phyloP scores from a whole-genome alignment of 495 filamentous ascomycete species.

The Melanomma pulvis-pyrius region DNA sequence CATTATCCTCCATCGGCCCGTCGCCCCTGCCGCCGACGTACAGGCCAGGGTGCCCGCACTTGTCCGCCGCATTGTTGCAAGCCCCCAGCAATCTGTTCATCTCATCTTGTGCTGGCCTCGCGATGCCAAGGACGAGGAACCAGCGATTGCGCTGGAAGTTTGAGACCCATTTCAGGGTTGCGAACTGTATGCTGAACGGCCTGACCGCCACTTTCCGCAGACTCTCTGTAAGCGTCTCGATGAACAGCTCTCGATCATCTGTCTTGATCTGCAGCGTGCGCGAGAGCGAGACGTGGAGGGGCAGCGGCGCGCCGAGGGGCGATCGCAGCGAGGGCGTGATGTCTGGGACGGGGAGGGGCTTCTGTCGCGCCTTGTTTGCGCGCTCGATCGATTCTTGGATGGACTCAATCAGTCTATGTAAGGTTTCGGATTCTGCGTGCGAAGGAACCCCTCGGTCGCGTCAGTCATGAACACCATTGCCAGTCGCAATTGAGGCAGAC shows the following conservation, averaged over 20 bases:
- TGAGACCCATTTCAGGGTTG: slow-evolving; percentile 64
- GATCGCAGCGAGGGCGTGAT: slow-evolving; percentile 68
- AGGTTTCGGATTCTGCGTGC: slow-evolving; percentile 54
- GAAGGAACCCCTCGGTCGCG: slow-evolving; percentile 68
- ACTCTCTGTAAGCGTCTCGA: slow-evolving; percentile 47
- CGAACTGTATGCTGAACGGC: slow-evolving; percentile 56
- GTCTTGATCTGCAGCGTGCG: slow-evolving; percentile 69
- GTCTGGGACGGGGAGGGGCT: slow-evolving; percentile 23
- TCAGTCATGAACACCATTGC: slow-evolving; percentile 41
- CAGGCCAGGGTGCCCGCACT: slow-evolving; percentile 71
- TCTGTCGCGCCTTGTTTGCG: slow-evolving; percentile 11
- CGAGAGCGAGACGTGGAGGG: slow-evolving; percentile 89
- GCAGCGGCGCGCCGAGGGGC: slow-evolving; percentile 75
- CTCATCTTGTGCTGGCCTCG: slow-evolving; percentile 53
- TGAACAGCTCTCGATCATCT: slow-evolving; percentile 65
- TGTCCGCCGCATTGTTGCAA: slow-evolving; percentile 63
- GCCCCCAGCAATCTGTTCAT: slow-evolving; percentile 65
- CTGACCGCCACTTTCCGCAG: slow-evolving; percentile 50
- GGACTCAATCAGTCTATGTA: slow-evolving; percentile 56
- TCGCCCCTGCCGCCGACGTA: slow-evolving; percentile 51
- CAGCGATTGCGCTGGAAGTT: slow-evolving; percentile 78
- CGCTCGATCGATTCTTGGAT: slow-evolving; percentile 37
- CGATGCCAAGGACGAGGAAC: slow-evolving; percentile 77
- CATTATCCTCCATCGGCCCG: slow-evolving; percentile 26
- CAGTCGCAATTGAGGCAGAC: slow-evolving; percentile 36